Evolutionary conservation across 805 yeast genomes (phyloP), one percentile per base, ranked within the genome.

Genomic region (Hanseniaspora valbyensis): DNA sequence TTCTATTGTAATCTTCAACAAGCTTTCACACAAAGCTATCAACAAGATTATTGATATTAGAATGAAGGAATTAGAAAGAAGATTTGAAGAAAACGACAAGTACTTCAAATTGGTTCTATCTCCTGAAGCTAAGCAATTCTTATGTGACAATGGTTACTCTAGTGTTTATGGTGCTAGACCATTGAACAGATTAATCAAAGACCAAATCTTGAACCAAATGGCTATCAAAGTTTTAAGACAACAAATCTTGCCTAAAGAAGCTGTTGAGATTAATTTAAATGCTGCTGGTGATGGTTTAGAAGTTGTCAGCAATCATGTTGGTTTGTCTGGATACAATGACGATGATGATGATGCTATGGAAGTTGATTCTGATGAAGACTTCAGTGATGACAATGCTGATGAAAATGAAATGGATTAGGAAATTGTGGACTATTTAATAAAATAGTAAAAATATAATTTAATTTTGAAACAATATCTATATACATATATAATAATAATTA

Each of bases 91-190:
- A 33, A 90, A 84, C 66, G 95, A 90, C 61, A 88, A 85, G 71
- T 71, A 77, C 46, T 73, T 90, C 60, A 72, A 73, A 28, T 75
- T 92, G 60, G 77, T 80, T 26, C 76, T 90, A n/a, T 79, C 80
- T 49, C 79, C 77, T 42, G 79, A 72, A 9, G 95, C 96, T 3
- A 69, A 83, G 59, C 88, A 83, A 48, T 92, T 81, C 73, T 71
- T 92, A 57, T 81, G 94, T 58, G 76, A 74, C 59, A 70, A 86
- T 59, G 98, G 98, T 44, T 92, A 89, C 69, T 86, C 95, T 24
- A 75, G 81, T 52, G 95, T 90, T 65, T 72, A 92, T 66, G 98
- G 98, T 69, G 98, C 98, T 6, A 77, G 98, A 65, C 98, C 98
- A 53, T 76, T 92, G 69, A 84, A 84, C 71, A 79, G 97, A 60